Base-by-base conservation (phyloP, 208 protist genomes). In the Acanthamoeba healyi region DNA sequence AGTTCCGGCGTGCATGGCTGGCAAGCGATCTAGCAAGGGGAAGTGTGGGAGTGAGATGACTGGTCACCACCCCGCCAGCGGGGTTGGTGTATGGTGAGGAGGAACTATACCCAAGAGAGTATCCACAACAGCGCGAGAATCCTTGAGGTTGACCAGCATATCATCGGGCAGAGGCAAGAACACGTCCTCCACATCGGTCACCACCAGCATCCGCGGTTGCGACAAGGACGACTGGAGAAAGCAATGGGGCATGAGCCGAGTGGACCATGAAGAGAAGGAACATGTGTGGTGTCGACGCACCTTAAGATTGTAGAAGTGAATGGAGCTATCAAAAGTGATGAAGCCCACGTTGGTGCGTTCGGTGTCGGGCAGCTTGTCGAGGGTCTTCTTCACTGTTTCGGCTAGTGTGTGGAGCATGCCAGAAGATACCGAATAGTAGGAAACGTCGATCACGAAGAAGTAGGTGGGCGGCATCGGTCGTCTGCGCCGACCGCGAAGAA, bases 401-500 rank as follows among this genome's bases (percentile, higher is more conserved):
- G 91, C 84, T 5, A 96, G 70, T 17, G 70, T 82, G 19, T 82
- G 17, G 19, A 95, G 94, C 92, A 98, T 94, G n/a, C 98, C 98
- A 1, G 97, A 98, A n/a, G 93, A 93, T 22, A 99, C 96, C 0
- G 98, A 96, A 24, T 97, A 94, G 95, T 98, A 98, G n/a, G 97
- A 98, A 77, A 98, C 98, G 94, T 99, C 99, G 40, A 99, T 97
- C 89, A 99, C 93, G 61, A 99, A 98, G 79, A 99, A 93, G 92
- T 98, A 99, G n/a, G 95, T 96, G 6, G 98, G 98, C 2, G 98
- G 98, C 92, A 96, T 95, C 36, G 96, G 96, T 5, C 79, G 79
- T 36, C 79, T 87, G 79, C 3, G 15, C 14, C 10, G 34, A 40
- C 29, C 12, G 49, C 12, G 49, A 56, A 22, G 49, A 56, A 17